Conservation (phyloP, 805 yeast species). For the Tetrapisispora phaffii region DNA sequence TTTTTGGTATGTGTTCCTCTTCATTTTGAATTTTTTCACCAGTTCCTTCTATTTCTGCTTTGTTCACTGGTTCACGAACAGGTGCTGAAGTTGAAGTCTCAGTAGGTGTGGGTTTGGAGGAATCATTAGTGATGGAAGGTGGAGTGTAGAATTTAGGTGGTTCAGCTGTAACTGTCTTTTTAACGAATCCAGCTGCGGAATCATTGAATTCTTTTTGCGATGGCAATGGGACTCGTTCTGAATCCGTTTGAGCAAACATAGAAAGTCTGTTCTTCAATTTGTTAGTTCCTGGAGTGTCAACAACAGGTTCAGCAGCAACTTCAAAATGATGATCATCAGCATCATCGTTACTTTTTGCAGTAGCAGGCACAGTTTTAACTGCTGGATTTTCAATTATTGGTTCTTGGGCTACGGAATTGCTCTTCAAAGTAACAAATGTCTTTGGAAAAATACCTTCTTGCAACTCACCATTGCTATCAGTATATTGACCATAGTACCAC, state of each 20-base stretch:
- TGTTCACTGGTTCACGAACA: constrained; percentile 17
- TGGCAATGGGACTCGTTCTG: constrained; percentile 42
- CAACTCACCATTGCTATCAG: constrained; percentile 32
- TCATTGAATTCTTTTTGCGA: constrained; percentile 35
- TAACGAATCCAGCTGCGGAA: constrained; percentile 22
- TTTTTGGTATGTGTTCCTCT: constrained; percentile 56
- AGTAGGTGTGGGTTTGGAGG: not conserved
- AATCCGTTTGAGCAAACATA: constrained; percentile 36
- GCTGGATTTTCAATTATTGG: constrained; percentile 1
- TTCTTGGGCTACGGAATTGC: not conserved
- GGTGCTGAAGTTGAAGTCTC: constrained; percentile 8
- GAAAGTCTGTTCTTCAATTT: constrained; percentile 39
- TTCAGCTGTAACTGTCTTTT: constrained; percentile 48
- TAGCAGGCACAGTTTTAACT: not conserved
- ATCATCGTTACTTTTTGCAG: constrained; percentile 6
- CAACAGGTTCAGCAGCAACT: not conserved
- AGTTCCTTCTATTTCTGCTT: constrained; percentile 12
- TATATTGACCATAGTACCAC: constrained; percentile 72
- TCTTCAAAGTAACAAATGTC: constrained; percentile 51
- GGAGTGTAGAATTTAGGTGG: constrained; percentile 50
- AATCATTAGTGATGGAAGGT: constrained; percentile 11
- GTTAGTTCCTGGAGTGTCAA: not conserved
- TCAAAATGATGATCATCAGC: constrained; percentile 3
- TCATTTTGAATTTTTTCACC: constrained; percentile 24
- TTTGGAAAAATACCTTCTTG: constrained; percentile 78